A percentile compares a stretch with the other conserved stretches of the same genome.
Evolutionary conservation across 345 rosid genomes (phyloP).

Genomic region (Schrenkiella parvula): DNA sequence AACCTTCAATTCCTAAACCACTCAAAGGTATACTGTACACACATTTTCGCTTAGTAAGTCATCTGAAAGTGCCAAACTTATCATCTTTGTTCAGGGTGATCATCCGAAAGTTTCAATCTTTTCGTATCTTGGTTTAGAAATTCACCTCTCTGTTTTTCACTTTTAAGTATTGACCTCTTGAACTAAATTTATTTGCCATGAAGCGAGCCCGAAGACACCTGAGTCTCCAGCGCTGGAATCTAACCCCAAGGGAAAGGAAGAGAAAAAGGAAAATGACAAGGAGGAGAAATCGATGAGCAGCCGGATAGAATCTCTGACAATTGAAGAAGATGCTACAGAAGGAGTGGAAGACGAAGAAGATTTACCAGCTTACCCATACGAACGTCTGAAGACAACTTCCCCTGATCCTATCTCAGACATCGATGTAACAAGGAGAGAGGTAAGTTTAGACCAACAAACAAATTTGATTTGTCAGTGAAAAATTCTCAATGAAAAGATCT

Average conservation of each 20-base stretch:
- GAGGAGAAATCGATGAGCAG: slow-evolving; percentile 60
- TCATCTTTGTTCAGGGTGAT: neutral
- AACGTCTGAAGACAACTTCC: slow-evolving; percentile 67
- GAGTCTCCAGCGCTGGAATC: slow-evolving; percentile 46
- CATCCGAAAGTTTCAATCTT: neutral
- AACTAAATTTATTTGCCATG: neutral
- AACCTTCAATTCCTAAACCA: slow-evolving; percentile 63
- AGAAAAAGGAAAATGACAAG: slow-evolving; percentile 19
- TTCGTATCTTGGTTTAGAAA: neutral
- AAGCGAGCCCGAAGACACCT: slow-evolving; percentile 49
- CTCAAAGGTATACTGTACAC: slow-evolving; percentile 52
- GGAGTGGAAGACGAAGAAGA: slow-evolving; percentile 94
- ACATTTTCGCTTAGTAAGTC: neutral
- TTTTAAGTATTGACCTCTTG: neutral
- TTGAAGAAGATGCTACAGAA: slow-evolving; percentile 86
- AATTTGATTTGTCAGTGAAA: neutral
- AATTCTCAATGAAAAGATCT: neutral
- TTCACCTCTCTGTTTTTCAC: neutral
- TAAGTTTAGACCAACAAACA: slow-evolving; percentile 20
- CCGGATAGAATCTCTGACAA: slow-evolving; percentile 75
- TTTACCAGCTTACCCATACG: slow-evolving; percentile 67
- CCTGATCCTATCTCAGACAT: slow-evolving; percentile 69
- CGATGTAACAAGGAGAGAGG: slow-evolving; percentile 97
- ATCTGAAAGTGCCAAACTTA: neutral
- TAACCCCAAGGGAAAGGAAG: slow-evolving; percentile 40